A percentile compares a stretch with the other conserved stretches of the same genome.
Evolutionary conservation across 2,329 filamentous ascomycete species (phyloP).

Genomic region (Thyridium curvatum): DNA sequence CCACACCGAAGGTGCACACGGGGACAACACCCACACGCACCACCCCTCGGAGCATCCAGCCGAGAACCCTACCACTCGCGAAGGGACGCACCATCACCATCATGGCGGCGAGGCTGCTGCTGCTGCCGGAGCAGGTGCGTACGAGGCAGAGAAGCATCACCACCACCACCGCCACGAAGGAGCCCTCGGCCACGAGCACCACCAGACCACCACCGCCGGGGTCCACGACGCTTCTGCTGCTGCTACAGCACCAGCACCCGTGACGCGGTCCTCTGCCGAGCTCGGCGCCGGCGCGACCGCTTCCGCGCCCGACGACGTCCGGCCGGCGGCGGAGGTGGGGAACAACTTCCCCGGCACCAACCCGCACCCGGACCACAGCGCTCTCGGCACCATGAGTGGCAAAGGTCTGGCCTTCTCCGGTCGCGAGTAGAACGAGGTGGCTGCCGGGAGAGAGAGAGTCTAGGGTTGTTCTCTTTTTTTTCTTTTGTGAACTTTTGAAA

Average conservation of each 20-base stretch:
- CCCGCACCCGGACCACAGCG: slow-evolving; percentile 8
- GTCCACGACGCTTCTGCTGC: too few relatives aligned
- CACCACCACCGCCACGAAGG: background rate
- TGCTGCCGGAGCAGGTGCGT: too few relatives aligned
- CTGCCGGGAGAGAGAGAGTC: too few relatives aligned
- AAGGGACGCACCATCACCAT: background rate
- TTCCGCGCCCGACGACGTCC: too few relatives aligned
- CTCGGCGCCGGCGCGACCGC: too few relatives aligned
- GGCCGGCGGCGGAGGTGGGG: slow-evolving; percentile 6
- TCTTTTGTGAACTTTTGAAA: too few relatives aligned
- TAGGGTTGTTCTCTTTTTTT: too few relatives aligned
- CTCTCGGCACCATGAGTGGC: slow-evolving; percentile 1
- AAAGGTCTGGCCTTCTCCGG: slow-evolving; percentile 3
- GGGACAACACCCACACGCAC: background rate
- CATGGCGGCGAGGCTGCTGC: background rate
- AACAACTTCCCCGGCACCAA: slow-evolving; percentile 13
- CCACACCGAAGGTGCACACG: background rate
- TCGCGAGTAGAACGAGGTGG: slow-evolving; percentile 2
- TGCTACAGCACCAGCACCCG: too few relatives aligned
- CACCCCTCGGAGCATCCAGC: background rate
- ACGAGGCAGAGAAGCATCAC: background rate
- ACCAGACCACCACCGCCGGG: too few relatives aligned
- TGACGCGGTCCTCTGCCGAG: too few relatives aligned
- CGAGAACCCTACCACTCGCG: background rate
- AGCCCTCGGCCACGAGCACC: too few relatives aligned